Percentiles rank a stretch among this genome's conserved stretches.
phyloP scores from a whole-genome alignment of 352 stramenopile species.

The Pythium folliculosum region DNA sequence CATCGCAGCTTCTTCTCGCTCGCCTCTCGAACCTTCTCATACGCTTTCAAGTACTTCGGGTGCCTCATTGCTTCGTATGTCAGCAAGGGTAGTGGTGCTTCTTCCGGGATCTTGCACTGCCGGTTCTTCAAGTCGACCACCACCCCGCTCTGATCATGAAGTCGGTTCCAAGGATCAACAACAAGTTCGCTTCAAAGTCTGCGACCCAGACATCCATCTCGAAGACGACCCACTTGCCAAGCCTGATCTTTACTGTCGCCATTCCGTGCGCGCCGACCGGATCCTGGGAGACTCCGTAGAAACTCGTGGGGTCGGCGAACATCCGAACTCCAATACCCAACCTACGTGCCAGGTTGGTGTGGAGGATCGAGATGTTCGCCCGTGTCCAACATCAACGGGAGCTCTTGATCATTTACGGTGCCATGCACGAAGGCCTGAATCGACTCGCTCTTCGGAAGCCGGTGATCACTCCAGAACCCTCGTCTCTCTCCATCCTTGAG shows the following conservation, averaged over 20 bases:
- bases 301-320: slow-evolving; percentile 15
- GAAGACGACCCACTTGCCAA: slow-evolving; percentile 15
- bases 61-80: slow-evolving; percentile 2
- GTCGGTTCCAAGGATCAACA: slow-evolving; percentile 26
- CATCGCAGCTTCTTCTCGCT: not conserved
- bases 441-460: no score
- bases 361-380: slow-evolving; percentile 23
- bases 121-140: slow-evolving; percentile 5
- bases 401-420: no score
- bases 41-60: not conserved
- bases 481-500: no score
- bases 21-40: not conserved
- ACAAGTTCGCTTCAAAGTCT: slow-evolving; percentile 26
- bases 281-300: slow-evolving; percentile 21
- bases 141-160: slow-evolving; percentile 22
- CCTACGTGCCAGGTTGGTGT: slow-evolving; percentile 23
- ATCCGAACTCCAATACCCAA: slow-evolving; percentile 19
- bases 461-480: no score
- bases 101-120: not conserved
- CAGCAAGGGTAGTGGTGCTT: not conserved
- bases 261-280: slow-evolving; percentile 10
- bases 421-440: no score
- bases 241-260: slow-evolving; percentile 15
- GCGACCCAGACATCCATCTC: slow-evolving; percentile 27
- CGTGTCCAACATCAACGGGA: slow-evolving; percentile 28